Base-by-base conservation (phyloP, 2,329 filamentous ascomycete species). In the Pseudogymnoascus sp. region DNA sequence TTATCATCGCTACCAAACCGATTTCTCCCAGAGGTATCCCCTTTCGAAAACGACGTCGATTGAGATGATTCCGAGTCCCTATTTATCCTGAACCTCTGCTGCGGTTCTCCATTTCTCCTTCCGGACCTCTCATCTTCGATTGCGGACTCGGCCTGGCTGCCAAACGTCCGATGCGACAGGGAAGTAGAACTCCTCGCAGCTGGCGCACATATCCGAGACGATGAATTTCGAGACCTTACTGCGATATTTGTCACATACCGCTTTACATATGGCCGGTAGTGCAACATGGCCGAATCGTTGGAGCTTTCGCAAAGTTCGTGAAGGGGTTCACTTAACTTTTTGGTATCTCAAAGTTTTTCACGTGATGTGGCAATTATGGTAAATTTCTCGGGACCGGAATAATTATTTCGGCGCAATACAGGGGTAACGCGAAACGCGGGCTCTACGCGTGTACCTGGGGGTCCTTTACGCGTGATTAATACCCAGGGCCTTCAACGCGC, bases 251-350 rank as follows among this genome's bases (percentile, higher is more conserved):
- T 56, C 50, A 56, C 28, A 22, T 56, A 33, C 50, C 50, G 50
- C 50, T 35, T 56, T 56, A 33, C 50, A 22, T 56, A 56, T 35
- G 50, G 50, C 28, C 50, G 50, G 50, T 56, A 56, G 50, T 33
- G 28, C 50, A 56, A 56, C 50, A 56, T 56, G 50, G 50, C 28
- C 50, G 50, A 56, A 56, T 56, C 50, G 50, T 56, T 56, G 28
- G 16, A 56, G 50, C 50, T 56, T 33, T 56, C 50, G 50, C 28
- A 56, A 56, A 56, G 50, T 56, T 33, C 50, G 50, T 56, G 16
- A 56, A 56, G 16, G 16, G 26, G 50, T 35, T 56, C 50, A 56
- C 26, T 22, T 22, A 35, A 56, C 50, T 56, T 56, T 56, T 56
- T 56, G 50, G 50, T 12, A 56, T 56, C 50, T 33, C 11, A 19